Conservation (phyloP, 352 stramenopile genomes). For the Pythium rhizo-oryzae region DNA sequence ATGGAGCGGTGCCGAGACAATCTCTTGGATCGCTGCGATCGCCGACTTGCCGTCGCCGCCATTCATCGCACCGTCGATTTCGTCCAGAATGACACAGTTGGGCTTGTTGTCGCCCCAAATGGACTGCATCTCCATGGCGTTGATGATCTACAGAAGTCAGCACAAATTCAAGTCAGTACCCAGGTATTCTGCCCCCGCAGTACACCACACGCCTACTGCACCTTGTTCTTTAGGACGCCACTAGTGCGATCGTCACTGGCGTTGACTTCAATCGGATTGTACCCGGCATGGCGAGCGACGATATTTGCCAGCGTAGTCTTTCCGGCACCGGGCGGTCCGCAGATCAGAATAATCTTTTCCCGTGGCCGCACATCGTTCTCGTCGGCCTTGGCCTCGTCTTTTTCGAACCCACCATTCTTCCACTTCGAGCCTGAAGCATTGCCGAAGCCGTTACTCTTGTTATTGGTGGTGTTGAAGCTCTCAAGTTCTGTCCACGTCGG, state of each 20-base stretch:
- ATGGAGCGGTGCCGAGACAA: constrained; percentile 87
- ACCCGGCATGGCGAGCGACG: constrained; percentile 95
- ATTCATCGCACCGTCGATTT: constrained; percentile 97
- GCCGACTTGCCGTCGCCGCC: constrained; percentile 81
- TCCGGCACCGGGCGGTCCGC: constrained; percentile 91
- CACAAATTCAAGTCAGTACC: neutral
- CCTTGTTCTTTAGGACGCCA: constrained; percentile 89
- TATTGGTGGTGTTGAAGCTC: constrained; percentile 17
- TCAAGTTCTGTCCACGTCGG: constrained; percentile 19
- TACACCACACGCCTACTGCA: constrained; percentile 28
- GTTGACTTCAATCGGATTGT: constrained; percentile 98
- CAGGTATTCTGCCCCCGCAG: too few species aligned
- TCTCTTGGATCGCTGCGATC: constrained; percentile 93
- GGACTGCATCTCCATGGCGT: constrained; percentile 92
- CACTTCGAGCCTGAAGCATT: constrained; percentile 20
- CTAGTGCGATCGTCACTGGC: constrained; percentile 97
- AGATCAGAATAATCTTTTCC: constrained; percentile 95
- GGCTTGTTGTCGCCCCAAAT: constrained; percentile 89
- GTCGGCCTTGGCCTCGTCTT: constrained; percentile 21
- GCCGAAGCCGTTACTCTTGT: neutral
- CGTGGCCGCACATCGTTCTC: constrained; percentile 53
- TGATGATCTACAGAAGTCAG: constrained; percentile 62
- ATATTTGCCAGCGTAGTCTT: constrained; percentile 99
- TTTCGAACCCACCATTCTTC: constrained; percentile 10
- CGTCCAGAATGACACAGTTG: constrained; percentile 98